Base-by-base conservation (phyloP, 2,329 filamentous ascomycete species). In the Pseudogymnoascus sp. region DNA sequence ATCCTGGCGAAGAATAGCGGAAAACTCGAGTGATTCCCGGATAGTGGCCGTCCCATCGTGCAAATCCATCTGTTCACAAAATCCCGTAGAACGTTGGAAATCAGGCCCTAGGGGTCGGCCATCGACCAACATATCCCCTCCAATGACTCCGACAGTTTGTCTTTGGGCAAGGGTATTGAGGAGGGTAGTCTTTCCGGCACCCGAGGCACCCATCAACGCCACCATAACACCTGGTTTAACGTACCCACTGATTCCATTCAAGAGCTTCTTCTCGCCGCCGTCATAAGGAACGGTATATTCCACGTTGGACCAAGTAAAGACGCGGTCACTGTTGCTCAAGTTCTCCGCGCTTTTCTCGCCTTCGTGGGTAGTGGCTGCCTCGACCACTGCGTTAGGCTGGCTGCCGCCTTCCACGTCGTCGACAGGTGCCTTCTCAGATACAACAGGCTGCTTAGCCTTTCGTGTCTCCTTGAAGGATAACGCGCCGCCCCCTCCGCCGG, bases 41-140 rank as follows among this genome's bases (percentile, higher is more conserved):
- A 96, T 92, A 1, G 93, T 96, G 0, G 87, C 80, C 69, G 91
- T 95, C 59, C 88, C 81, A 59, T 96, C 81, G 73, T 96, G 92
- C 11, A 96, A 81, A 82, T 97, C 93, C 72, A 96, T 90, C 74
- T 96, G 93, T 72, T 96, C 91, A 37, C 93, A 91, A 69, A 96
- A 96, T 46, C 92, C 92, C 0, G 71, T 68, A 19, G 70, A 72
- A 19, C 92, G 88, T 75, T 96, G 92, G 82, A 96, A 96, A 0
- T 89, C 91, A 43, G 83, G 81, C 66, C 95, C 90, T 31, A 90
- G 85, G 26, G 85, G 87, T 24, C 80, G 81, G 26, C 84, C 84
- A 64, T 86, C 82, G 7, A 87, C 82, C 8, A 84, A 75, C 86
- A 96, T 93, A 68, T 93, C 89, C 60, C 93, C 93, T 4, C 84